phyloP scores from a whole-genome alignment of 257 asterid species.

The Paulownia fortunei region DNA sequence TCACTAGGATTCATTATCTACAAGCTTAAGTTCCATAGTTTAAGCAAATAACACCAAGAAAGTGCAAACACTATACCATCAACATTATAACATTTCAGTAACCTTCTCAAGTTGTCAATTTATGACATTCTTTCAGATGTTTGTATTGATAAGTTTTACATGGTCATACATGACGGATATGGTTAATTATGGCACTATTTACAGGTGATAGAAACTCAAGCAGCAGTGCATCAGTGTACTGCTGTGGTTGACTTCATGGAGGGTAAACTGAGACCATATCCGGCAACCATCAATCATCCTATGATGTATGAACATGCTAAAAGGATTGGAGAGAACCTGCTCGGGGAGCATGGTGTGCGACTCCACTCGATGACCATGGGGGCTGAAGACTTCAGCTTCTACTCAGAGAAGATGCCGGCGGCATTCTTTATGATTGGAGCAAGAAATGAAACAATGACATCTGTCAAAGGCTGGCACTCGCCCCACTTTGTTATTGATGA shows the following conservation, averaged over 20 bases:
- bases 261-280: conserved; percentile 59
- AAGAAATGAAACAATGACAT: conserved; percentile 49
- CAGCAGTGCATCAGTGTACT: conserved; percentile 63
- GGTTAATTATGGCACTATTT: not conserved
- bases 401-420: conserved; percentile 63
- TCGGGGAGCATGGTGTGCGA: conserved; percentile 58
- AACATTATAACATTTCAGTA: not conserved
- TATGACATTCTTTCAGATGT: not conserved
- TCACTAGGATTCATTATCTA: too few relatives aligned
- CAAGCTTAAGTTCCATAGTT: not conserved
- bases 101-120: not conserved
- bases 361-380: conserved; percentile 51
- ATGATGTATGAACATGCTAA: conserved; percentile 66
- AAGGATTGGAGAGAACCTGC: conserved; percentile 57
- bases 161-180: not conserved
- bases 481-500: conserved; percentile 71
- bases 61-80: not conserved
- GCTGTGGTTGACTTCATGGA: conserved; percentile 70
- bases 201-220: conserved; percentile 84
- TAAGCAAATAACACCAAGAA: not conserved
- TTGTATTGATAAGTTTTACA: not conserved
- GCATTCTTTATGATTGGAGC: conserved; percentile 62
- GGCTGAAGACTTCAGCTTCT: conserved; percentile 93
- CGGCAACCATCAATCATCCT: conserved; percentile 64
- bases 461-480: conserved; percentile 56